These are phyloP conservation scores for Penicillium lividum DNA, from an alignment of 495 filamentous ascomycete genomes.

Conservation along the genomic window DNA sequence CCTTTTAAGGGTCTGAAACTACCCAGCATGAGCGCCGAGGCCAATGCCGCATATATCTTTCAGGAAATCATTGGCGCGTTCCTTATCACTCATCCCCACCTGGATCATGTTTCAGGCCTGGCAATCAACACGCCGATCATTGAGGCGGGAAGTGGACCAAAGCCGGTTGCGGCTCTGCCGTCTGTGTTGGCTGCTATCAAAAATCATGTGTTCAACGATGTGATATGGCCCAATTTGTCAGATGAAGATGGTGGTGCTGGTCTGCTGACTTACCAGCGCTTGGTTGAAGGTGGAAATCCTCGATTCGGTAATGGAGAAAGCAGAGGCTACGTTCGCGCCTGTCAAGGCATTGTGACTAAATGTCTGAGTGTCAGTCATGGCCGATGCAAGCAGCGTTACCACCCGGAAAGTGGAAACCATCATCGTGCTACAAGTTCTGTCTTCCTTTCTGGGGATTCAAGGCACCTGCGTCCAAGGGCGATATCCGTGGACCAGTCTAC, in stretches of 20 bases:
- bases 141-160: constrained; percentile 69
- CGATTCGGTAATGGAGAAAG: constrained; percentile 73
- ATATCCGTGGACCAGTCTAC: constrained; percentile 32
- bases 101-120: constrained; percentile 90
- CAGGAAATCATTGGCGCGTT: constrained; percentile 79
- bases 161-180: constrained; percentile 80
- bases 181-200: constrained; percentile 87
- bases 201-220: constrained; percentile 91
- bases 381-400: constrained; percentile 72
- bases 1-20: constrained; percentile 79
- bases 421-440: constrained; percentile 58
- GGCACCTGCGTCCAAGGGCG: constrained; percentile 27
- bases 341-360: constrained; percentile 76
- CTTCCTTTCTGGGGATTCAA: constrained; percentile 37
- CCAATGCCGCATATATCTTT: constrained; percentile 79
- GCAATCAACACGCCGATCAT: constrained; percentile 89
- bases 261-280: constrained; percentile 83
- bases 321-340: constrained; percentile 80
- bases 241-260: constrained; percentile 96
- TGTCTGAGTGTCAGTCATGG: constrained; percentile 84
- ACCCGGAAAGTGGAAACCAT: constrained; percentile 46
- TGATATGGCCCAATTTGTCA: constrained; percentile 97
- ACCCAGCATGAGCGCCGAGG: constrained; percentile 57
- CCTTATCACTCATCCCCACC: constrained; percentile 90
- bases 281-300: constrained; percentile 83